Evolutionary conservation across 2,329 filamentous ascomycete genomes (phyloP).

Genomic region (Hypomyces rosellus): DNA sequence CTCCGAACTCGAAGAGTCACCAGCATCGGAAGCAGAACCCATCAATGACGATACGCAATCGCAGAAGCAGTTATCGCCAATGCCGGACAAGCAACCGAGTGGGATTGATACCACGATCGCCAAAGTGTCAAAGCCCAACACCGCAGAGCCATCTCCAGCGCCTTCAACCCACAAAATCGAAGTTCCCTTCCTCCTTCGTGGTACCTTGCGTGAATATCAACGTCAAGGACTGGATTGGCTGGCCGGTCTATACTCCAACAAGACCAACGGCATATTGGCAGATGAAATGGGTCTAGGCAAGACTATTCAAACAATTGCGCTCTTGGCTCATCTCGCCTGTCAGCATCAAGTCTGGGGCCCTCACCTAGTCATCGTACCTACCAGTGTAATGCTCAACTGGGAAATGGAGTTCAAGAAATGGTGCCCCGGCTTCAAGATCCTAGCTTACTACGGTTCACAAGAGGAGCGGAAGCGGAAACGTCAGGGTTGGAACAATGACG

Average conservation of each 20-base stretch:
- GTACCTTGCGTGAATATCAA: conserved; percentile 89
- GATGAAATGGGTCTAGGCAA: conserved; percentile 99
- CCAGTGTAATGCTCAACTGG: conserved; percentile 98
- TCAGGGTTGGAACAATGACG: conserved; percentile 86
- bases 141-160: conserved; percentile 27
- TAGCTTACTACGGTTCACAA: conserved; percentile 92
- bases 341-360: conserved; percentile 91
- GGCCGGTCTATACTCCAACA: conserved; percentile 82
- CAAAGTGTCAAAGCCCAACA: conserved; percentile 22
- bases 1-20: background rate
- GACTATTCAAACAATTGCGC: conserved; percentile 93
- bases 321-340: conserved; percentile 87
- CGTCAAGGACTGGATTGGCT: conserved; percentile 98
- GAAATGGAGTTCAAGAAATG: conserved; percentile 99
- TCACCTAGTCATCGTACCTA: conserved; percentile 92
- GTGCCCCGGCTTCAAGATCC: conserved; percentile 94
- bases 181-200: conserved; percentile 76
- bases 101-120: conserved; percentile 14
- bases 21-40: background rate
- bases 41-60: background rate
- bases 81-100: background rate
- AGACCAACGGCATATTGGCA: conserved; percentile 91
- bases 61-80: background rate
- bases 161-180: conserved; percentile 54
- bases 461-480: conserved; percentile 90